A percentile compares a stretch with the other conserved stretches of the same genome.
Conservation (phyloP, 2,329 filamentous ascomycete genomes). For the Raffaelea ambrosiae region DNA sequence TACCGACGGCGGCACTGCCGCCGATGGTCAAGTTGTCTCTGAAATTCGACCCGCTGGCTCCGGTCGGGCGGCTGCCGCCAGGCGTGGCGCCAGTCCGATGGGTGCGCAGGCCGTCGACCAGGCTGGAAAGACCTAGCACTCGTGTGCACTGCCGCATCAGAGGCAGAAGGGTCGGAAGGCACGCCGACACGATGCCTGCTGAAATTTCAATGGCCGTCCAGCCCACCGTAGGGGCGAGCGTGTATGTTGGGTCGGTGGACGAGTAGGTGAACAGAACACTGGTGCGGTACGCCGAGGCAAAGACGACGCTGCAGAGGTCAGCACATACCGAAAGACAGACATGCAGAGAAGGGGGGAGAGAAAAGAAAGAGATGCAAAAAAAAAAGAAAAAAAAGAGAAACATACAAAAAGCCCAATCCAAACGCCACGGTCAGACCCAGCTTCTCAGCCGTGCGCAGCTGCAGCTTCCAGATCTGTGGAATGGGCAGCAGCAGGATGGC, state of each 20-base stretch:
- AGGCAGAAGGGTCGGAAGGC: constrained; percentile 42
- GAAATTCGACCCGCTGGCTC: too few species aligned
- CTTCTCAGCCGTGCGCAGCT: constrained; percentile 31
- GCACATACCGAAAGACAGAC: neutral
- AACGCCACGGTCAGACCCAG: constrained; percentile 35
- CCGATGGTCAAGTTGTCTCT: too few species aligned
- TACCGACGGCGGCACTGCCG: too few species aligned
- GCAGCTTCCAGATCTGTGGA: constrained; percentile 35
- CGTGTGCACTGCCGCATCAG: constrained; percentile 19
- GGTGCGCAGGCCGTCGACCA: too few species aligned
- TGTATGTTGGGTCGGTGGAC: constrained; percentile 32
- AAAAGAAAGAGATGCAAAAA: too few species aligned
- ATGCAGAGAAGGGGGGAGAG: neutral
- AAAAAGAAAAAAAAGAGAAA: too few species aligned
- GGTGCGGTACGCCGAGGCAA: constrained; percentile 39
- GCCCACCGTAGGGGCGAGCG: constrained; percentile 33
- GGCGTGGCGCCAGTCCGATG: too few species aligned
- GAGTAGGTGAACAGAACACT: constrained; percentile 36
- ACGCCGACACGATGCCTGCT: constrained; percentile 43
- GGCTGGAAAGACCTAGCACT: too few species aligned
- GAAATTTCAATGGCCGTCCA: constrained; percentile 42
- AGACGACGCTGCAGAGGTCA: constrained; percentile 29
- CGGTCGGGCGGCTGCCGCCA: too few species aligned
- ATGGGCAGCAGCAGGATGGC: constrained; percentile 35
- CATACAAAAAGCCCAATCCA: constrained; percentile 32